These are phyloP conservation scores for Clonostachys byssicola DNA, from an alignment of 2,329 filamentous ascomycete genomes.

Conservation along the genomic window DNA sequence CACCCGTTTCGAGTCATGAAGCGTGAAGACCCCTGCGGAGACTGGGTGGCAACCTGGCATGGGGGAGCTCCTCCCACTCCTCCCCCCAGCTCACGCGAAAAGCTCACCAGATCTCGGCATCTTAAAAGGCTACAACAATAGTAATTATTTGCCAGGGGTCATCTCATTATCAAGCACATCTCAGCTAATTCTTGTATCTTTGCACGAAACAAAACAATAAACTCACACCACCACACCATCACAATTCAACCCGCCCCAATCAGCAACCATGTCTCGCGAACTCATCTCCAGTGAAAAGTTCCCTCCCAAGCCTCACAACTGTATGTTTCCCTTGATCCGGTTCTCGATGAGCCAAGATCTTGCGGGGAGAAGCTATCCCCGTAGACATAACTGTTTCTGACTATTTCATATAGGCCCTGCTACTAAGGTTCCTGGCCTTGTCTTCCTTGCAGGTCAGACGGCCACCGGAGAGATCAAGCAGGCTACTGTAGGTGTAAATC, in stretches of 20 bases:
- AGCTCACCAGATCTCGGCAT: no score
- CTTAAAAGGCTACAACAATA: no score
- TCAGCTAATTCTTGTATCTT: no score
- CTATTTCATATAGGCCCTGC: slow-evolving; percentile 24
- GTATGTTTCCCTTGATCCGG: slow-evolving; percentile 13
- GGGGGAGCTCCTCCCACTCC: no score
- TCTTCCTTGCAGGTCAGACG: slow-evolving; percentile 42
- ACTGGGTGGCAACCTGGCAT: no score
- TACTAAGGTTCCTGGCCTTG: slow-evolving; percentile 36
- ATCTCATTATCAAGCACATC: no score
- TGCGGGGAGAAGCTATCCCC: not conserved
- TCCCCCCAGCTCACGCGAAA: no score
- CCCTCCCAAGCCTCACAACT: slow-evolving; percentile 40
- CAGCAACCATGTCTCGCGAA: slow-evolving; percentile 33
- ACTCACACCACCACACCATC: not conserved
- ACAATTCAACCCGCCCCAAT: slow-evolving; percentile 1
- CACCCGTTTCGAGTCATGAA: no score
- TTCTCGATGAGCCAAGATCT: no score
- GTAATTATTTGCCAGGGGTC: no score
- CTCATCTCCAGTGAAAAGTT: slow-evolving; percentile 41
- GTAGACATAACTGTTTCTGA: not conserved
- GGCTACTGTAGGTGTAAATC: slow-evolving; percentile 28
- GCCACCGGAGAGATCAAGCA: slow-evolving; percentile 42
- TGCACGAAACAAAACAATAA: no score
- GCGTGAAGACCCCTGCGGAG: no score